Evolutionary conservation across 1,139 yeast genomes (phyloP).

Genomic region (Pneumocystis carinii): DNA sequence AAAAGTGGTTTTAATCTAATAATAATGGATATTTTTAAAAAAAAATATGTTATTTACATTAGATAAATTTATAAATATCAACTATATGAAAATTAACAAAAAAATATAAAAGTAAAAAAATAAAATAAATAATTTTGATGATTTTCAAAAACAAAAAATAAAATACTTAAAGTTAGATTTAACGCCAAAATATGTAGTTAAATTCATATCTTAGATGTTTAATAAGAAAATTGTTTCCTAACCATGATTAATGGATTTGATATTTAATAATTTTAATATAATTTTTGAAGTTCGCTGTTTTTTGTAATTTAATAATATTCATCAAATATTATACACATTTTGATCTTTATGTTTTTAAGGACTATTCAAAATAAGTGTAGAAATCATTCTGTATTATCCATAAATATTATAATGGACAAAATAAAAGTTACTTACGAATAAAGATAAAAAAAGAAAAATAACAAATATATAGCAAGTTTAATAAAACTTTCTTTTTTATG

Average conservation of each 20-base stretch:
- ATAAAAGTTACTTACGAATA: slow-evolving; percentile 34
- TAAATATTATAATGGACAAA: neutral
- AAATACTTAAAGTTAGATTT: neutral
- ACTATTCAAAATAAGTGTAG: neutral
- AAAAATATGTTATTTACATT: neutral
- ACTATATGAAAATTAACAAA: neutral
- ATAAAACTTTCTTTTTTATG: slow-evolving; percentile 86
- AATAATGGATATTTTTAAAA: neutral
- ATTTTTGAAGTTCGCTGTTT: neutral
- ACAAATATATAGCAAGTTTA: slow-evolving; percentile 79
- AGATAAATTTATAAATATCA: neutral
- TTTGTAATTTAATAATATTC: neutral
- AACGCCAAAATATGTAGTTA: neutral
- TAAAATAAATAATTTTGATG: neutral
- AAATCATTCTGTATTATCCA: neutral
- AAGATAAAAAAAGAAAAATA: slow-evolving; percentile 87
- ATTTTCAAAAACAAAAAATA: neutral
- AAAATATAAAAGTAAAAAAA: neutral
- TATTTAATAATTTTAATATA: neutral
- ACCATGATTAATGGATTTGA: neutral
- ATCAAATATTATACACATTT: neutral
- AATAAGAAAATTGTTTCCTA: neutral
- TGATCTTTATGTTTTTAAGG: neutral
- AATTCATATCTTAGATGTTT: too few relatives aligned
- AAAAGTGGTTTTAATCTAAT: neutral